A percentile compares a stretch with the other conserved stretches of the same genome.
Evolutionary conservation across 2,329 filamentous ascomycete genomes (phyloP).

Genomic region (Podosphaera fusca): DNA sequence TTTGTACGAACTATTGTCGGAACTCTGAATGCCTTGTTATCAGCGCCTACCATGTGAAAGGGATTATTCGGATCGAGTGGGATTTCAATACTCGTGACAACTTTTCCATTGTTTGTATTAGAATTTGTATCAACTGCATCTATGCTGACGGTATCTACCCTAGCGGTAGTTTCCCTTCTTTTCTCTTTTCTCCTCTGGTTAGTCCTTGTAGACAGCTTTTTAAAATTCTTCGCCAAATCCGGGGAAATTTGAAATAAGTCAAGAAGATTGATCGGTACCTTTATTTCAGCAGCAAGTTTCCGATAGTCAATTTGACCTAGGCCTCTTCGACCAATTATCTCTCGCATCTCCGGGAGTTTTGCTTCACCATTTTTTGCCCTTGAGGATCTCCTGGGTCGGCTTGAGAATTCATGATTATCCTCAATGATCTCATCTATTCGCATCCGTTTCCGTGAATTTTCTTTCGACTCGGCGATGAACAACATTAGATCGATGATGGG

Average conservation of each 20-base stretch:
- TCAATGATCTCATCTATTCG: background rate
- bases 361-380: background rate
- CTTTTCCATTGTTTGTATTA: background rate
- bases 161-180: background rate
- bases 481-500: background rate
- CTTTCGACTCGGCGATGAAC: background rate
- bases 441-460: background rate
- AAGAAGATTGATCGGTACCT: background rate
- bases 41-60: background rate
- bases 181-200: background rate
- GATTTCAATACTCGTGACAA: background rate
- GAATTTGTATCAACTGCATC: background rate
- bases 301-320: background rate
- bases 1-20: background rate
- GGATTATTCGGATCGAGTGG: no score
- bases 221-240: background rate
- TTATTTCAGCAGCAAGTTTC: background rate
- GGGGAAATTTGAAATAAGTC: conserved; percentile 1
- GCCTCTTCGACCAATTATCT: background rate
- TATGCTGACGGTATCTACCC: background rate
- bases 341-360: background rate
- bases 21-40: background rate
- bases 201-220: background rate
- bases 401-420: background rate
- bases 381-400: background rate